Percentiles rank a stretch among this genome's conserved stretches.
These are phyloP conservation scores for Penicillium sp. DNA, from an alignment of 2,329 filamentous ascomycete genomes.

Conservation along the genomic window DNA sequence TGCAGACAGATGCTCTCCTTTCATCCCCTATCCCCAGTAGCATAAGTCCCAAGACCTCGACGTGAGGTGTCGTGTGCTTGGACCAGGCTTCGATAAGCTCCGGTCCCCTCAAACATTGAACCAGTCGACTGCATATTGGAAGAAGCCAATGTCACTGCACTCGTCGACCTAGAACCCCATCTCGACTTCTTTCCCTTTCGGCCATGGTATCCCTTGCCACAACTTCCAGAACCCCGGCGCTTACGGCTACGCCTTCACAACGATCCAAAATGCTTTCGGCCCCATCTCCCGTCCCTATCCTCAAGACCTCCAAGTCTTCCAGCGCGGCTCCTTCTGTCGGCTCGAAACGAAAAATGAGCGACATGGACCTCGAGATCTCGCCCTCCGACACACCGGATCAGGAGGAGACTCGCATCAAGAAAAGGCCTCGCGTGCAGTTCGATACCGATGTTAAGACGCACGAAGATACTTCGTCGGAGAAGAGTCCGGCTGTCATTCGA, in stretches of 20 bases:
- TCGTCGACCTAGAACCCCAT: slow-evolving; percentile 6
- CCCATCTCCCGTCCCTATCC: slow-evolving; percentile 37
- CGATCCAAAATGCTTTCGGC: slow-evolving; percentile 34
- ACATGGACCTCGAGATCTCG: slow-evolving; percentile 36
- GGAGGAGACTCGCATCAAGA: slow-evolving; percentile 35
- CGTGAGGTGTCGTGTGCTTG: slow-evolving; percentile 26
- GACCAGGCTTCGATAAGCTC: slow-evolving; percentile 15
- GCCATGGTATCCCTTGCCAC: slow-evolving; percentile 39
- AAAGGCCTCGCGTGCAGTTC: slow-evolving; percentile 47
- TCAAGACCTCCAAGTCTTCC: slow-evolving; percentile 40
- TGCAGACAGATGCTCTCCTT: slow-evolving; percentile 21
- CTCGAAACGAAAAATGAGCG: slow-evolving; percentile 41
- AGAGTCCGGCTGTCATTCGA: slow-evolving; percentile 58
- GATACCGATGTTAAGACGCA: slow-evolving; percentile 39
- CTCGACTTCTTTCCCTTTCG: slow-evolving; percentile 10
- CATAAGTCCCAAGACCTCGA: slow-evolving; percentile 6
- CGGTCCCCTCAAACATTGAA: slow-evolving; percentile 7
- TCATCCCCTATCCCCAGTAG: slow-evolving; percentile 9
- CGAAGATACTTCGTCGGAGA: slow-evolving; percentile 44
- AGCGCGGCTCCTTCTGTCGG: slow-evolving; percentile 28
- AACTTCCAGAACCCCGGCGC: slow-evolving; percentile 28
- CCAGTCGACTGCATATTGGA: not conserved
- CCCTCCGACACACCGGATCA: slow-evolving; percentile 33
- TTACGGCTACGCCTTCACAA: slow-evolving; percentile 25
- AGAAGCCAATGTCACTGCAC: slow-evolving; percentile 24